Percentiles rank a stretch among this genome's conserved stretches.
These are phyloP conservation scores for Trypanosoma cruzi DNA, from an alignment of 208 protist genomes.

Conservation along the genomic window DNA sequence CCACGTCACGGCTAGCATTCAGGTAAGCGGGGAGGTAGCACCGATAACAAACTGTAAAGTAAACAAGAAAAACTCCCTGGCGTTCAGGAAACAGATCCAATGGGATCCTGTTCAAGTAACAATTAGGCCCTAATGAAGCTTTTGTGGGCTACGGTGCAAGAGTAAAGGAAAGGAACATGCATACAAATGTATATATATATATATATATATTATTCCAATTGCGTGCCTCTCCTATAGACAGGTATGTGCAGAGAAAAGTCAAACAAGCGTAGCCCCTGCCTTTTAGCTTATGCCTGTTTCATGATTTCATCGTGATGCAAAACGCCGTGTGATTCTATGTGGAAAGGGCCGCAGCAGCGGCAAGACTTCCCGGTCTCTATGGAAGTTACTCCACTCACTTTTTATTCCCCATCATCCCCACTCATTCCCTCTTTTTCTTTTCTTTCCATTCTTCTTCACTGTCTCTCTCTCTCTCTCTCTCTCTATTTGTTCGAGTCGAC, in stretches of 20 bases:
- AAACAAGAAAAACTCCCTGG: not conserved
- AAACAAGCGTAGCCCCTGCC: not conserved
- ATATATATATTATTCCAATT: not conserved
- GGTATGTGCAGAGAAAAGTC: not conserved
- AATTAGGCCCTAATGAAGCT: not conserved
- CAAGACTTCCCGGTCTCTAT: not conserved
- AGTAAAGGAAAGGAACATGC: too few species aligned
- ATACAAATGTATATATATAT: not conserved
- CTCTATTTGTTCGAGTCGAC: not conserved
- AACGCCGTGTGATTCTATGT: not conserved
- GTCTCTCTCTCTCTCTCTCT: not conserved
- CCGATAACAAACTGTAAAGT: not conserved
- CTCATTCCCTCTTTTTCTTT: not conserved
- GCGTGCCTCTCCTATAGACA: not conserved
- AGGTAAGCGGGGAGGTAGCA: not conserved
- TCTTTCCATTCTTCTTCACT: not conserved
- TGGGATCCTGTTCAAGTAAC: not conserved
- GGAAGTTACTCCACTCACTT: not conserved
- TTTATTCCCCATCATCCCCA: not conserved
- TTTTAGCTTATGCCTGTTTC: not conserved
- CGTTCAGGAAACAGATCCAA: not conserved
- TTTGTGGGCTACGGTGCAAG: too few species aligned
- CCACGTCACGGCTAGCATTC: constrained; percentile 55
- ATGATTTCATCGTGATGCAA: not conserved
- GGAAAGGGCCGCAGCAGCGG: not conserved